phyloP scores from a whole-genome alignment of 352 stramenopile species.

The Phytophthora chlamydospora region DNA sequence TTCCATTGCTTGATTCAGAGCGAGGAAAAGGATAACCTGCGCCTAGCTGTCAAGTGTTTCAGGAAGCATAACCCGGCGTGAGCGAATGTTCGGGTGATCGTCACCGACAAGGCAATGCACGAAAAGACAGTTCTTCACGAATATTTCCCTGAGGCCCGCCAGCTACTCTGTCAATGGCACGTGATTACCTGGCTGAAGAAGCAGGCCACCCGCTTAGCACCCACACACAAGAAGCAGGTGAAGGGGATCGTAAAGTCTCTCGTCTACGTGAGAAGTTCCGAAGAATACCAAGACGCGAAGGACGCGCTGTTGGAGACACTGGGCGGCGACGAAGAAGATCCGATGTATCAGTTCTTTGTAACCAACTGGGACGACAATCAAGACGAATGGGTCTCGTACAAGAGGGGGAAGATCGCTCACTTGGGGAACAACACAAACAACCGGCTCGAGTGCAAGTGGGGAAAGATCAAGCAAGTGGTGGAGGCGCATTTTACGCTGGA shows the following conservation, averaged over 20 bases:
- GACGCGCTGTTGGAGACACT: background rate
- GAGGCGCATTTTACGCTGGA: conserved; percentile 3
- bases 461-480: conserved; percentile 6
- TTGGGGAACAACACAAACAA: background rate
- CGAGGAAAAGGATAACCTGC: background rate
- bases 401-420: background rate
- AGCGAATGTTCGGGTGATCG: background rate
- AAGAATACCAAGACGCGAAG: no score
- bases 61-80: background rate
- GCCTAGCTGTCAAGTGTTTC: background rate
- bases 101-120: background rate
- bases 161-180: background rate
- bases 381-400: no score
- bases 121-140: background rate
- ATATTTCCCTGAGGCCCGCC: background rate
- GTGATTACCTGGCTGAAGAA: background rate
- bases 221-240: background rate
- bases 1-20: background rate
- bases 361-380: background rate
- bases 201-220: background rate
- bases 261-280: background rate
- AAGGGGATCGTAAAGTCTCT: background rate
- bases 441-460: conserved; percentile 8
- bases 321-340: background rate
- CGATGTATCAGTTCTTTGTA: background rate